Base-by-base conservation (phyloP, 768 basidiomycete genomes). In the Psilocybe cyanescens region DNA sequence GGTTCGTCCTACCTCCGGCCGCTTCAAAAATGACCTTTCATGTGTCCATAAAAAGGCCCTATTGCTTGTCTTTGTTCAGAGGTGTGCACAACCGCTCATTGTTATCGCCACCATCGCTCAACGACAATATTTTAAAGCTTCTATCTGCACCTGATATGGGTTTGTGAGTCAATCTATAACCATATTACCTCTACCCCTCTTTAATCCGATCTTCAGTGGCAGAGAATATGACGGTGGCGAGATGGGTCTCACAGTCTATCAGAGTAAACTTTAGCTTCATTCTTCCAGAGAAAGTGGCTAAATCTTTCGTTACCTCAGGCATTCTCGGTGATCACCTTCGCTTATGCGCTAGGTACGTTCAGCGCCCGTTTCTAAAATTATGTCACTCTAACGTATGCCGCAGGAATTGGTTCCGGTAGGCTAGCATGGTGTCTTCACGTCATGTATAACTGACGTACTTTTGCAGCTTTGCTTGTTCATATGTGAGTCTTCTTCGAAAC, bases 81-180 rank as follows among this genome's bases (percentile, higher is more conserved):
- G 56, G 56, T 57, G 4, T 8, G 44, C 12, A 0, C 8, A 8
- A 28, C 9, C 29, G 0, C 0, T 11, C 30, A 16, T 33, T 8
- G 24, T 12, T 37, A n/a, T 8, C 31, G 28, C 6, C 0, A 12
- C 12, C 35, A 4, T 9, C 44, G 0, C 33, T 35, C 33, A 24
- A 24, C 24, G 24, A 39, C 1, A 14, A 9, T 57, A 24, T 12
- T 30, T 16, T 33, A n/a, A 29, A 57, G 57, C 24, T 58, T 58
- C 48, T 58, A 58, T 51, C n/a, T 51, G 1, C 46, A 47, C 24
- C 35, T 49, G 5, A 50, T 50, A 35, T 58, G 57, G 57, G 48
- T 19, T 4, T 50, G 57, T 58, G 8, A 58, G 57, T 37, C 7
- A 37, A 24, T 37, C 35, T 17, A 4, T n/a, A n/a, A 1, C 16